Base-by-base conservation (phyloP, 2,329 filamentous ascomycete species). In the Botrytis squamosa region DNA sequence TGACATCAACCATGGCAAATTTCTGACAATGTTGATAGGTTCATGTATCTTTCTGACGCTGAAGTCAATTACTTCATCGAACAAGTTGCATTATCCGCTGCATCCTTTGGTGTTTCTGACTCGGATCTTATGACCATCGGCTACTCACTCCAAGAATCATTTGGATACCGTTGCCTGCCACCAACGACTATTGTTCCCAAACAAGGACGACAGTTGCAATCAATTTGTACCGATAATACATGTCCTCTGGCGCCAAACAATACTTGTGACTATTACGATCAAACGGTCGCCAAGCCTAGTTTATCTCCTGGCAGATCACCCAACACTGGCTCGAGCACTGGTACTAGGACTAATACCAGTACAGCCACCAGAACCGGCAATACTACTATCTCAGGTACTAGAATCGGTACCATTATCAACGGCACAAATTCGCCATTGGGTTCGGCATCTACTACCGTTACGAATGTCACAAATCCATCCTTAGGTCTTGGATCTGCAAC, bases 21-120 rank as follows among this genome's bases (percentile, higher is more conserved):
- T 16, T 20, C 75, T 77, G 66, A 77, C 57, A 67, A 49, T 2
- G 0, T 2, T 40, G 25, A 12, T 38, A 80, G 77, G 80, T 89
- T 87, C 83, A 91, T 91, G 89, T 84, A 83, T 73, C 84, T 90
- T 64, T 82, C 85, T 78, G 78, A 82, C 42, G 80, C 82, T 71
- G 84, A 90, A 79, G 80, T 89, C 57, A 85, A 84, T 44, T 90
- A 89, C 83, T 91, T 91, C 83, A 87, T 90, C 79, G 76, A 83
- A 62, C 88, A 90, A 80, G 86, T 91, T 72, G 87, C 84, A 42
- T 80, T 88, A 20, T 84, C 88, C 8, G 88, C 86, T 10, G 82
- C 84, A 55, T 89, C 87, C 1, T 89, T 90, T 76, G 89, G 89
- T 59, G 88, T 90, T 60, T 82, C 86, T n/a, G 77, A 84, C 20